Evolutionary conservation across 495 filamentous ascomycete genomes (phyloP), one percentile per base, ranked within the genome.

Genomic region (Pseudoneurospora amorphoporcata): DNA sequence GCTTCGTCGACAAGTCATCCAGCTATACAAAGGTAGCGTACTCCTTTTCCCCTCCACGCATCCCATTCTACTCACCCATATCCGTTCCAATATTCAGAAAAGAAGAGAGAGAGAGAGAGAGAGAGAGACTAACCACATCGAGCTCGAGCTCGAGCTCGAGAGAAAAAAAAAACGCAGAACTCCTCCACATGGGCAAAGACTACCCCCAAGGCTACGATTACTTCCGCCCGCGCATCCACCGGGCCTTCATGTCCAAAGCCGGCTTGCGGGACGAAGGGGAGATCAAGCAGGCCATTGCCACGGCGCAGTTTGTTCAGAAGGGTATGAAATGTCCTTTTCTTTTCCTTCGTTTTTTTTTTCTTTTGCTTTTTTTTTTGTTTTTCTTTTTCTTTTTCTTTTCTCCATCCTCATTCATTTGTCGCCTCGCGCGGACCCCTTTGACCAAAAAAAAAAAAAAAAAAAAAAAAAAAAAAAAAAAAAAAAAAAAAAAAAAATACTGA

Each of bases 251-350:
- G 73, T 87, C 87, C 61, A 92, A 97, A 68, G 86, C 90, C 1
- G 79, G 86, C 73, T 76, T 98, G 17, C 84, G 83, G 17, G 90
- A 97, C 78, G 89, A 93, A 43, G 88, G 86, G 8, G 81, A 92
- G 74, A 97, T 99, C 45, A 84, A 84, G 68, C 84, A 90, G 75
- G 93, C 88, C 0, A 92, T 99, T 72, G 86, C 87, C 41, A 84
- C 88, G 76, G 95, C 94, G 2, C 88, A 96, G 74, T 98, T 92
- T 81, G 92, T 98, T 5, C 95, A 93, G 81, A 97, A 95, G 86
- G 93, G 93, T 94, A 74, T 19, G 84, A 2, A 35, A 38, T 37
- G 39, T 61, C 16, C 23, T 23, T 23, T 23, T 23, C 23, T 23
- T 23, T 23, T 23, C 23, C n/a, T n/a, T n/a, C n/a, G n/a, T n/a